phyloP scores from a whole-genome alignment of 116 monocot genomes.

The Trichopus zeylanicus region DNA sequence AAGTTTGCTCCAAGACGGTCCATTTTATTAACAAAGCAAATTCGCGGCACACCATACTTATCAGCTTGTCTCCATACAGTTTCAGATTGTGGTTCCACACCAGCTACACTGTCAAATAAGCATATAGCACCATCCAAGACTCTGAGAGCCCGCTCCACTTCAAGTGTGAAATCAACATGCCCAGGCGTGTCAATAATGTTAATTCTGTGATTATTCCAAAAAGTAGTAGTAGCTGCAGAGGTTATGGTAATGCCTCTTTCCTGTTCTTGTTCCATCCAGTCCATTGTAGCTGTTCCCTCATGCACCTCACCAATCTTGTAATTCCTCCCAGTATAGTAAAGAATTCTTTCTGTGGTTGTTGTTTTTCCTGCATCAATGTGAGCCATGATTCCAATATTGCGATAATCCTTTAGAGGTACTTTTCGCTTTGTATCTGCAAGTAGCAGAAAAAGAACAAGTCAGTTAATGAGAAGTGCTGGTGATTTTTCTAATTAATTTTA shows the following conservation, averaged over 20 bases:
- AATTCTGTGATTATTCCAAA: constrained; percentile 90
- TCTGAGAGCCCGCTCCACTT: constrained; percentile 90
- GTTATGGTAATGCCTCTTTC: constrained; percentile 98
- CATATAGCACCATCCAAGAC: constrained; percentile 96
- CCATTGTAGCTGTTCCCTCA: constrained; percentile 99
- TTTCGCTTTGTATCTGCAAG: constrained; percentile 37
- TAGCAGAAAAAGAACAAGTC: neutral
- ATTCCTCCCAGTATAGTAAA: constrained; percentile 95
- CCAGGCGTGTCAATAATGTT: constrained; percentile 99
- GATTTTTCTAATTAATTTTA: neutral
- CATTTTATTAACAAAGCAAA: constrained; percentile 98
- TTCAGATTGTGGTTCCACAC: constrained; percentile 97
- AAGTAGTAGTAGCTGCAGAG: constrained; percentile 94
- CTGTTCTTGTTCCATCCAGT: constrained; percentile 99
- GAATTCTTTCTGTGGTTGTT: constrained; percentile 85
- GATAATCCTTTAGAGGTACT: constrained; percentile 74
- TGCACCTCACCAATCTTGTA: constrained; percentile 99
- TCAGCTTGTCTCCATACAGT: constrained; percentile 99
- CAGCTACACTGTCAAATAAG: constrained; percentile 93
- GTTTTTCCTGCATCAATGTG: constrained; percentile 99
- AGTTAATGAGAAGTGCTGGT: neutral
- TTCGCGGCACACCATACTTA: constrained; percentile 91
- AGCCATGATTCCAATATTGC: constrained; percentile 99
- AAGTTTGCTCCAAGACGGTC: constrained; percentile 95
- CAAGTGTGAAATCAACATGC: constrained; percentile 95